A percentile compares a stretch with the other conserved stretches of the same genome.
These are phyloP conservation scores for Myriosclerotinia scirpicola DNA, from an alignment of 2,329 filamentous ascomycete genomes.

Conservation along the genomic window DNA sequence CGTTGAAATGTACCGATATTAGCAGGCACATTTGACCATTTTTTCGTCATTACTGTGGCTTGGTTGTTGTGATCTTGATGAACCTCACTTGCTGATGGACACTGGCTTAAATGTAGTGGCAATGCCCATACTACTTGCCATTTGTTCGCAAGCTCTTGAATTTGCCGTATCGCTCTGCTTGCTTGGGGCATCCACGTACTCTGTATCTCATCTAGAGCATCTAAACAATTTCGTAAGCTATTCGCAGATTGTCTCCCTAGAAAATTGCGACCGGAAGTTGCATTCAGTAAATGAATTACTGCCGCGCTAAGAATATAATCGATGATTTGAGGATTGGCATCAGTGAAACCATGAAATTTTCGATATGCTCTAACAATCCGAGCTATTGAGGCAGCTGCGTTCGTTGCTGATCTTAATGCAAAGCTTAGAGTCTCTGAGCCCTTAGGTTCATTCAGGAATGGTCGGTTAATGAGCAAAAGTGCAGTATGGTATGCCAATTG, in stretches of 20 bases:
- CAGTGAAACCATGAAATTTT: constrained; percentile 5
- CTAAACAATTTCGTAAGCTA: neutral
- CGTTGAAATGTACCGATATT: neutral
- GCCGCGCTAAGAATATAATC: constrained; percentile 6
- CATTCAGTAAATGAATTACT: constrained; percentile 6
- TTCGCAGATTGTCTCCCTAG: constrained; percentile 12
- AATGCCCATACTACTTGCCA: constrained; percentile 9
- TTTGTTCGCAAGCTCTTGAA: constrained; percentile 8
- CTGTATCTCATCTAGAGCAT: constrained; percentile 2
- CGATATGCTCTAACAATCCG: constrained; percentile 7
- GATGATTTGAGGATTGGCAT: constrained; percentile 1
- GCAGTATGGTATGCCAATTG: constrained; percentile 11
- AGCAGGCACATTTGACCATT: neutral
- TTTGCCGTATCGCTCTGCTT: constrained; percentile 6
- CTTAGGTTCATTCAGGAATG: constrained; percentile 2
- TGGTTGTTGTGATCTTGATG: neutral
- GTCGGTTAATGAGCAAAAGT: constrained; percentile 5
- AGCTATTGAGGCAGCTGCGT: constrained; percentile 3
- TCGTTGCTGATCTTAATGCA: constrained; percentile 9
- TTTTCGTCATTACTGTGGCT: neutral
- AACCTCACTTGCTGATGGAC: neutral
- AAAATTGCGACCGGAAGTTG: constrained; percentile 6
- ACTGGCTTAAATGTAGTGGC: neutral
- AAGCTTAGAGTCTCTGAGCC: constrained; percentile 7
- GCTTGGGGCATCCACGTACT: constrained; percentile 7